phyloP scores from a whole-genome alignment of 441 rosid genomes.

The Populus hybrid region DNA sequence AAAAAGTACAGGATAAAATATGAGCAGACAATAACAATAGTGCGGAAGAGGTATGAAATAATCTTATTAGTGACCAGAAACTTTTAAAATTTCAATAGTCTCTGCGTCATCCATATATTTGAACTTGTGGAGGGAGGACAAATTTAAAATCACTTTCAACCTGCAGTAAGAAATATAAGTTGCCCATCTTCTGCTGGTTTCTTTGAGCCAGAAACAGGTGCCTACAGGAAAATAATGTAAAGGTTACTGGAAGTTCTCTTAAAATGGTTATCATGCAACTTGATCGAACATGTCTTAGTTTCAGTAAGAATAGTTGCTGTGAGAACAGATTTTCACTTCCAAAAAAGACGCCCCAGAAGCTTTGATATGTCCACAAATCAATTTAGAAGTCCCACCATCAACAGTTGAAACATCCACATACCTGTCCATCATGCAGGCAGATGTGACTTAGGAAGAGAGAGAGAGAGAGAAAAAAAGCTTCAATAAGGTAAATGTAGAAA shows the following conservation, averaged over 20 bases:
- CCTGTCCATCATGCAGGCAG: conserved; percentile 34
- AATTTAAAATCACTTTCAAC: conserved; percentile 26
- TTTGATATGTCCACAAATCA: conserved; percentile 56
- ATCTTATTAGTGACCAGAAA: not conserved
- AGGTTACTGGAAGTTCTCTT: conserved; percentile 3
- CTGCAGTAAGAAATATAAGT: conserved; percentile 88
- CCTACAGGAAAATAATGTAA: conserved; percentile 36
- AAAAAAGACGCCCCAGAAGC: conserved; percentile 72
- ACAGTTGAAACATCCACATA: conserved; percentile 92
- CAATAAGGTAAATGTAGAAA: not conserved
- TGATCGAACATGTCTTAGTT: not conserved
- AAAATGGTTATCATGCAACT: conserved; percentile 2
- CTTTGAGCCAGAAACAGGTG: conserved; percentile 96
- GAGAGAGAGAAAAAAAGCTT: not conserved
- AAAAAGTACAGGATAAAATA: not conserved
- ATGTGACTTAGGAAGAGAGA: not conserved
- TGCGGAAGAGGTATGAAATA: too few relatives aligned
- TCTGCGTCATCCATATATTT: too few relatives aligned
- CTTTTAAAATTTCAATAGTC: not conserved
- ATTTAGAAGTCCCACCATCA: conserved; percentile 69
- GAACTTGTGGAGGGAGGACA: not conserved
- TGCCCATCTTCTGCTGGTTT: conserved; percentile 97
- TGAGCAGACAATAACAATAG: not conserved
- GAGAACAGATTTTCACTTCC: conserved; percentile 48
- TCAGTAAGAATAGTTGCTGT: not conserved